Evolutionary conservation across 805 yeast species (phyloP).

Genomic region (Yarrowia sp.): DNA sequence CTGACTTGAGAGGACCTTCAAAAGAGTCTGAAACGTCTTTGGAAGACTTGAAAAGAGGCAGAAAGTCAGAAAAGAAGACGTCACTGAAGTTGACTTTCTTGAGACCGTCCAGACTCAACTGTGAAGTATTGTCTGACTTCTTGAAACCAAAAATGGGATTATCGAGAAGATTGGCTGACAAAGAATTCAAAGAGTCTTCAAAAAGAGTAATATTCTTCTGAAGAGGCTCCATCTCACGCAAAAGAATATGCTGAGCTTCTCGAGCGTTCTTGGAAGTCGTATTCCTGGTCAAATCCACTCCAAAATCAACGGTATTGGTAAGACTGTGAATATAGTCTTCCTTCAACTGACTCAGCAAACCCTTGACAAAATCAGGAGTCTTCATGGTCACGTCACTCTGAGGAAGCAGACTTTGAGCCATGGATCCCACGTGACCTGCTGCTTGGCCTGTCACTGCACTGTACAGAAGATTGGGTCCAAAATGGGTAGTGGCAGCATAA

Average conservation of each 20-base stretch:
- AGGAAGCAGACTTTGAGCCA: background rate
- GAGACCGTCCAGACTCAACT: background rate
- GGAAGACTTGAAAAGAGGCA: background rate
- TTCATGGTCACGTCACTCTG: background rate
- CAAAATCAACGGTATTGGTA: constrained; percentile 4
- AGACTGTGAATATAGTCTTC: background rate
- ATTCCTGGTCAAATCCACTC: background rate
- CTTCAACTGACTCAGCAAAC: constrained; percentile 4
- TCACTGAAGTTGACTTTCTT: background rate
- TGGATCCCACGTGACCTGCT: constrained; percentile 2
- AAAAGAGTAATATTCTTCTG: constrained; percentile 1
- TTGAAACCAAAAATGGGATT: constrained; percentile 17
- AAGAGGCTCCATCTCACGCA: background rate
- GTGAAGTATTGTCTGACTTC: background rate
- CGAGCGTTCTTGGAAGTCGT: background rate
- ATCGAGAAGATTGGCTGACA: background rate
- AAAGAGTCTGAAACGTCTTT: constrained; percentile 1
- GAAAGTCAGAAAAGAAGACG: background rate
- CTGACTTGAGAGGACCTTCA: background rate
- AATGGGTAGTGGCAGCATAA: constrained; percentile 23
- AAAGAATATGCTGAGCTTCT: background rate
- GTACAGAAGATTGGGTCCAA: constrained; percentile 28
- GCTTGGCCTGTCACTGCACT: constrained; percentile 16
- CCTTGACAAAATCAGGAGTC: background rate
- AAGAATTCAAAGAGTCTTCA: background rate